Evolutionary conservation across 805 yeast species (phyloP).

Genomic region (Monosporozyma unispora): DNA sequence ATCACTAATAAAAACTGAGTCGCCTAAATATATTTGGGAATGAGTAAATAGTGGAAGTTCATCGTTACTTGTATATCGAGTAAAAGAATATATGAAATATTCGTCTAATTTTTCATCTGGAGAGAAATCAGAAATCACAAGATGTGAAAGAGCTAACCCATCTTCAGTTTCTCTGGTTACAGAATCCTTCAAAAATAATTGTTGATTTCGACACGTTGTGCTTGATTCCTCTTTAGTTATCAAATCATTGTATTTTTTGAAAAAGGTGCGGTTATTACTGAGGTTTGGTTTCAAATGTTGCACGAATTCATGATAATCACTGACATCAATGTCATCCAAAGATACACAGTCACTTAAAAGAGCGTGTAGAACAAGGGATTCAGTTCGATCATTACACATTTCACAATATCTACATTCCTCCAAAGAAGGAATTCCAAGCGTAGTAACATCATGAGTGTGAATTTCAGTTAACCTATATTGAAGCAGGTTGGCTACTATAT

Average conservation of each 20-base stretch:
- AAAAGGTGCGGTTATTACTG: constrained; percentile 43
- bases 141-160: constrained; percentile 50
- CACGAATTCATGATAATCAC: constrained; percentile 41
- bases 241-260: constrained; percentile 63
- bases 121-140: constrained; percentile 33
- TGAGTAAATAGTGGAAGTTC: constrained; percentile 16
- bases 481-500: constrained; percentile 52
- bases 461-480: constrained; percentile 33
- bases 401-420: constrained; percentile 48
- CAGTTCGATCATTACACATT: constrained; percentile 44
- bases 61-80: constrained; percentile 24
- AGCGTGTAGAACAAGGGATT: constrained; percentile 59
- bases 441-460: constrained; percentile 1
- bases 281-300: constrained; percentile 35
- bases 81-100: constrained; percentile 41
- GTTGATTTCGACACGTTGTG: constrained; percentile 41
- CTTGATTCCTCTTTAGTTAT: constrained; percentile 67
- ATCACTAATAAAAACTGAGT: constrained; percentile 67
- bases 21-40: constrained; percentile 48
- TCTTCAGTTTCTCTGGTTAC: constrained; percentile 48
- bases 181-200: constrained; percentile 49
- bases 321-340: constrained; percentile 46
- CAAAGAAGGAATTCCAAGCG: constrained; percentile 44
- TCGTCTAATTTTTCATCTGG: constrained; percentile 13
- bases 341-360: constrained; percentile 35